Base-by-base conservation (phyloP, 805 yeast genomes). In the Hyphopichia homilentoma region DNA sequence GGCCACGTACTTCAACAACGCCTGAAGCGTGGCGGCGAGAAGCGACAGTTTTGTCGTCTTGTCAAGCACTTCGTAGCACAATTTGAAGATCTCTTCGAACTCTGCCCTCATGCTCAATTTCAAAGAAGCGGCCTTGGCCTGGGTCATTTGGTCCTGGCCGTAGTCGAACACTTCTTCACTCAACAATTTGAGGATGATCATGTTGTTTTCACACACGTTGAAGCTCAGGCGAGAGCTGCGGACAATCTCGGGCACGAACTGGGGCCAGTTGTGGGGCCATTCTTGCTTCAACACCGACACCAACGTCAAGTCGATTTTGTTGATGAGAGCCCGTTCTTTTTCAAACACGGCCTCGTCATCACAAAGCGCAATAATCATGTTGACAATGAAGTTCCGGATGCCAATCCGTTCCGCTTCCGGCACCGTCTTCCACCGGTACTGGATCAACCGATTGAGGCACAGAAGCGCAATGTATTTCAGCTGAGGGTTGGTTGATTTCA, bases 241-340 rank as follows among this genome's bases (percentile, higher is more conserved):
- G 29, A 90, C 93, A 35, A 93, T 76, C 57, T 93, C 98, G 12
- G 96, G 96, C 31, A 93, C 84, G 51, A 93, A 93, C 49, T 82
- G 84, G 13, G 97, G 97, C 99, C 99, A 93, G 57, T 89, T 84
- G 47, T 81, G 86, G 21, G 99, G 99, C 99, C 99, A 93, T 57
- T 93, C 99, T 63, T 93, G 97, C 53, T 93, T 93, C 52, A 93
- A 76, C 32, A 93, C 81, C 52, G 89, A 94, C 22, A 93, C 98
- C 50, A 93, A 69, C 11, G 97, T 90, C 52, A 93, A 72, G 62
- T 93, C 96, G 48, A 89, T 88, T 59, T 93, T 93, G 66, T 84
- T 86, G 53, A 93, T 86, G 52, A 93, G 71, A 14, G 96, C 80
- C 50, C 81, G 81, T 53, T 87, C 87, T 25, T 73, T 61, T 30